Evolutionary conservation across 2,329 filamentous ascomycete species (phyloP), one percentile per base, ranked within the genome.

Genomic region (Cladosporium sphaerospermum): DNA sequence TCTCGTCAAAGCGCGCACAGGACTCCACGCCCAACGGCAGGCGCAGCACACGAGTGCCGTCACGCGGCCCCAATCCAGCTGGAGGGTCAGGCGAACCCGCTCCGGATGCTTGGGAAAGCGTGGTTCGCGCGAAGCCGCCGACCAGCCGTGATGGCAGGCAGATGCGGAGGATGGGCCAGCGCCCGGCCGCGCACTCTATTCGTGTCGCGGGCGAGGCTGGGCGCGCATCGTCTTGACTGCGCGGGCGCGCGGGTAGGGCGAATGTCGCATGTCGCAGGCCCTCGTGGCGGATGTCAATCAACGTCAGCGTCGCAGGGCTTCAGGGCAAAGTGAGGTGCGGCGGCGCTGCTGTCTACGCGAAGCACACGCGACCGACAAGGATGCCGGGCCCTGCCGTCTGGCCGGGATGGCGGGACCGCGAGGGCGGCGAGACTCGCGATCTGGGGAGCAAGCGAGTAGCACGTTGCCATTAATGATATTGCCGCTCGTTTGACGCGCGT

Each of bases 271-370:
- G 23, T 28, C 5, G 23, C 23, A 28, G 23, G 23, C 23, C 23
- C 18, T 32, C 8, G 23, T n/a, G 14, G 42, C 23, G 32, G 19
- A 45, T 13, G 33, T 33, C 45, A 47, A 14, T 19, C 45, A 34
- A 45, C 42, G 28, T 37, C 34, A 37, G 34, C 10, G 34, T 13
- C 10, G 34, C 23, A 28, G 23, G 23, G 23, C 23, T 28, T 28
- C 47, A 51, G 31, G 39, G 31, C 40, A 10, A 32, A 14, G 39
- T 18, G 37, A 51, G 45, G 45, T 32, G 45, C 45, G 45, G 36
- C n/a, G 41, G 39, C 28, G 47, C 23, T 18, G 28, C 34, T 44
- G 47, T 51, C 47, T 51, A 51, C 47, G 47, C 47, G 47, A 51
- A 43, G 47, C 47, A 43, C 47, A 51, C 47, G 47, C 47, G 40